Conservation (phyloP, 305 asterid species). For the Stenogyne calaminthoides region DNA sequence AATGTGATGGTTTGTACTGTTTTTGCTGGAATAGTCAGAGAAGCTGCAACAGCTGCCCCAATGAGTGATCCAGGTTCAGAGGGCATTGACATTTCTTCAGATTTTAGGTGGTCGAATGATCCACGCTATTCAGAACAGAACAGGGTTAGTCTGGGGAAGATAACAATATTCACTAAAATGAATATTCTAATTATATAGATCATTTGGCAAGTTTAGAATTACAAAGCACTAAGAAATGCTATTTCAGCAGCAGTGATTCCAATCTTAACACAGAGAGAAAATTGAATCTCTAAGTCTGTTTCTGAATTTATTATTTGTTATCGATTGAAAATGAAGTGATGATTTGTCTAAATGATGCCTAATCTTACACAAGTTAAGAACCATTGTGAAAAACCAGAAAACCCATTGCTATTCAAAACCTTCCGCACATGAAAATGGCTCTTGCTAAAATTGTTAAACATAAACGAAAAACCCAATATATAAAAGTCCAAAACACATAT, state of each 20-base stretch:
- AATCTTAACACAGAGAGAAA: neutral
- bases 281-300: neutral
- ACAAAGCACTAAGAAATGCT: neutral
- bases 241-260: neutral
- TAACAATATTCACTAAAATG: neutral
- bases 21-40: constrained; percentile 70
- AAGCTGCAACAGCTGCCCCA: constrained; percentile 96
- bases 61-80: constrained; percentile 74
- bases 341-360: neutral
- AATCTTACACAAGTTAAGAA: neutral
- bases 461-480: neutral
- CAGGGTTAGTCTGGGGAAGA: constrained; percentile 29
- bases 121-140: constrained; percentile 62
- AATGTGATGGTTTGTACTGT: constrained; percentile 68
- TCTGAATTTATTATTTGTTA: neutral
- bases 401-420: neutral
- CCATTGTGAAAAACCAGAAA: neutral
- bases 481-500: neutral
- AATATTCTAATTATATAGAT: neutral
- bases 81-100: constrained; percentile 69
- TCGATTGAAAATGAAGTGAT: neutral
- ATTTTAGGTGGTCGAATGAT: constrained; percentile 77
- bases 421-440: neutral
- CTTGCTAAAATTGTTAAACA: neutral
- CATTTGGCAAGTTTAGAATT: neutral